Conservation (phyloP, 805 yeast species). For the Pichia kluyveri region DNA sequence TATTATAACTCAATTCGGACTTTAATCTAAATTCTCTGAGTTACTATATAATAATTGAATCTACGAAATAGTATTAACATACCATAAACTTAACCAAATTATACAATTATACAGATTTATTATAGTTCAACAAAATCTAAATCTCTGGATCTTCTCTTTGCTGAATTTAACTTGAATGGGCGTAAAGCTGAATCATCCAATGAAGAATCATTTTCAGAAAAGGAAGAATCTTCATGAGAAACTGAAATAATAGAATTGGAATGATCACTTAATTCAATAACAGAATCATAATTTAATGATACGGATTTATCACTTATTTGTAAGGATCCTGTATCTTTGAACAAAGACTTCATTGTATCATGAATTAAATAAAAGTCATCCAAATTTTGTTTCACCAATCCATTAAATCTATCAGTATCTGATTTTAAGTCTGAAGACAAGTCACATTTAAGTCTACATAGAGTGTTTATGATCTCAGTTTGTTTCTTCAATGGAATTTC, state of each 20-base stretch:
- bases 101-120: not conserved
- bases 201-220: slow-evolving; percentile 3
- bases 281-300: not conserved
- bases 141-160: not conserved
- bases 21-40: too few species aligned
- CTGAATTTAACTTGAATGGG: not conserved
- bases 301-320: not conserved
- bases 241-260: slow-evolving; percentile 4
- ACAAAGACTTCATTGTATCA: slow-evolving; percentile 18
- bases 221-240: slow-evolving; percentile 3
- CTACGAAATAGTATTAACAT: too few species aligned
- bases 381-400: slow-evolving; percentile 18
- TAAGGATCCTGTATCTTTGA: not conserved
- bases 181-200: not conserved
- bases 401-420: slow-evolving; percentile 16
- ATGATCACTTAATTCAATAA: slow-evolving; percentile 7
- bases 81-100: too few species aligned
- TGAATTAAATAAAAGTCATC: slow-evolving; percentile 21
- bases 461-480: slow-evolving; percentile 8
- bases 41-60: too few species aligned
- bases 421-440: slow-evolving; percentile 16
- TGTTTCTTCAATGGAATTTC: slow-evolving; percentile 9
- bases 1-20: too few species aligned
- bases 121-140: not conserved
- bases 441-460: slow-evolving; percentile 14